Base-by-base conservation (phyloP, 495 filamentous ascomycete genomes). In the Penicillium antarcticum region DNA sequence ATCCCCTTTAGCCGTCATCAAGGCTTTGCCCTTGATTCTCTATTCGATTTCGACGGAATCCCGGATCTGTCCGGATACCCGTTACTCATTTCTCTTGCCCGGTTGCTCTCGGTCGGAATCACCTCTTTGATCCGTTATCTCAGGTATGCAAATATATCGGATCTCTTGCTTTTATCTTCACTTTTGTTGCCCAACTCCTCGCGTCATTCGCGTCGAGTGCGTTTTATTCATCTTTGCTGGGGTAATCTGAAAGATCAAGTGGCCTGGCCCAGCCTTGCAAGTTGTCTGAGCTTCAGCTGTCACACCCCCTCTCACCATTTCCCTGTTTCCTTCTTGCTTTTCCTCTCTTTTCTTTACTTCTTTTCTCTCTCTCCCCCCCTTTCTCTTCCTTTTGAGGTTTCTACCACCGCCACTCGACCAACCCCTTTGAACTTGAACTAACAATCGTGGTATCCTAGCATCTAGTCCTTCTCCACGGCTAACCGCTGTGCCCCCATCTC, bases 21-120 rank as follows among this genome's bases (percentile, higher is more conserved):
- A 72, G 70, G 65, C 70, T 51, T 61, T 57, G 70, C 52, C 70
- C 70, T 72, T 73, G 66, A 52, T 45, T 58, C 50, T 52, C 52
- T 64, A 45, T 53, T 46, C 40, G 43, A 36, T 55, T 57, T 45
- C 32, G 2, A 26, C 9, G 29, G 34, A 24, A 18, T 35, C 13
- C 32, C 45, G 45, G 45, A 40, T 21, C 10, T 40, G 5, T 19
- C 26, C 29, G 24, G 47, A 29, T 18, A 23, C 33, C 45, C 26
- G 49, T 55, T 53, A 56, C 24, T 31, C 54, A 38, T 58, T 52
- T 44, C 44, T 41, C 51, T 40, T 34, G 36, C 48, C 19, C 33
- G 19, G 26, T 10, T 16, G 12, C 18, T 44, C 44, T 39, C 36
- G 38, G 37, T 39, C 48, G 23, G 31, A 37, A 39, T 11, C 29